These are phyloP conservation scores for Colletotrichum caudatum DNA, from an alignment of 2,329 filamentous ascomycete genomes.

Conservation along the genomic window DNA sequence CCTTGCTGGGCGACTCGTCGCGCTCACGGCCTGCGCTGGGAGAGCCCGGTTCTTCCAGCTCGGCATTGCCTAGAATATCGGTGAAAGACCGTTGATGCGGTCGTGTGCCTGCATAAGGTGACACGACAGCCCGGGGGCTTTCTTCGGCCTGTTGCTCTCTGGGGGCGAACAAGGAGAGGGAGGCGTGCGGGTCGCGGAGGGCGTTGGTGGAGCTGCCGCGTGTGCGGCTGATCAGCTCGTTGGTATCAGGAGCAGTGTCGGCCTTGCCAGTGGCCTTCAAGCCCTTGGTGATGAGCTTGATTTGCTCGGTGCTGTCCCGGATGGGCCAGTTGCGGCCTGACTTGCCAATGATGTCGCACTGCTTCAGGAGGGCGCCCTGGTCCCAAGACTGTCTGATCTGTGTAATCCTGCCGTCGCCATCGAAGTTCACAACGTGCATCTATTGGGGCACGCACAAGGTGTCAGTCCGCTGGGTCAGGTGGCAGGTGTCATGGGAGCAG, in stretches of 20 bases:
- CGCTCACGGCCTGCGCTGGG: constrained; percentile 60
- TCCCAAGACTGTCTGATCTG: constrained; percentile 96
- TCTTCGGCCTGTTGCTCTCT: constrained; percentile 65
- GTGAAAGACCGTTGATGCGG: constrained; percentile 75
- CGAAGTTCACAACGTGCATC: constrained; percentile 91
- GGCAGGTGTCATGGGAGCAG: background rate
- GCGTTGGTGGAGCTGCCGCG: constrained; percentile 66
- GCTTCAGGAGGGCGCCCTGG: constrained; percentile 90
- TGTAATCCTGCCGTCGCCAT: constrained; percentile 79
- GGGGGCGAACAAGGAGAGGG: constrained; percentile 79
- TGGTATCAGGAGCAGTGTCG: constrained; percentile 51
- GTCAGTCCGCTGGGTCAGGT: constrained; percentile 35
- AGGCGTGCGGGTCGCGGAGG: constrained; percentile 74
- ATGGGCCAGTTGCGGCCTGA: constrained; percentile 96
- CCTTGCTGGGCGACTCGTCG: constrained; percentile 63
- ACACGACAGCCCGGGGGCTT: constrained; percentile 59
- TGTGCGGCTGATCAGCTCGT: constrained; percentile 57
- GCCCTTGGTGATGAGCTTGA: constrained; percentile 77
- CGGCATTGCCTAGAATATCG: constrained; percentile 75
- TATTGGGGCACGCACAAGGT: constrained; percentile 50
- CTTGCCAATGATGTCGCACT: constrained; percentile 92
- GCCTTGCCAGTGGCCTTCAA: constrained; percentile 62
- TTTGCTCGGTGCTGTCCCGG: constrained; percentile 85
- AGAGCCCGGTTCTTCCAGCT: constrained; percentile 50
- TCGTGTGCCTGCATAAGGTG: constrained; percentile 69